Base-by-base conservation (phyloP, 1,284 basidiomycete species). In the Ustilago vetiveriae region DNA sequence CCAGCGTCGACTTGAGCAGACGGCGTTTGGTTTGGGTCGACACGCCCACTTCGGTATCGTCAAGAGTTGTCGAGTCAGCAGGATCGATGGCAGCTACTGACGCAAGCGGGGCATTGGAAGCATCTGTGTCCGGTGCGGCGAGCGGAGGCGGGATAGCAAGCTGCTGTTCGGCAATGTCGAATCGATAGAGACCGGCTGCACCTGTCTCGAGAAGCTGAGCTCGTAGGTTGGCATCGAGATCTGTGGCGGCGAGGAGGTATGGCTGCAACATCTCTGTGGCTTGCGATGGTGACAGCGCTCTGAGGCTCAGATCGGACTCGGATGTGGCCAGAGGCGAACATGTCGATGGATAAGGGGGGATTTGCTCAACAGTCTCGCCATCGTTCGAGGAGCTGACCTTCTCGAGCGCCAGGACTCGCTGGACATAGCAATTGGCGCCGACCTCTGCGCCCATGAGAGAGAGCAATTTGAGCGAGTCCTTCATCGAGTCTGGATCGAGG, bases 401-500 rank as follows among this genome's bases (percentile, higher is more conserved):
- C 22, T 70, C 60, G 1, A 70, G 37, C 5, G 60, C 54, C 1
- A 70, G 42, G 7, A 64, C 67, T 4, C 67, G 55, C 41, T 64
- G 60, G 0, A 70, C 60, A 9, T 56, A 38, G 32, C 67, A 70
- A 17, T 8, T 21, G 6, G 78, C 73, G 4, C 72, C 73, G 9
- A 81, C 68, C 24, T 74, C 63, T 14, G 57, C 47, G 1, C 75
- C 77, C 71, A 81, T 79, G 33, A 73, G 50, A 9, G 60, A 66
- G 13, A 81, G 59, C 7, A 76, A 63, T 37, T 70, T 50, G 35
- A 81, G 59, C 26, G 72, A 76, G 32, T 75, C 68, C 32, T 70
- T 67, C 75, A 81, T 78, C 35, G 77, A 72, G 24, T 64, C 56
- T 0, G 52, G 37, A 22, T 73, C 64, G 29, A 80, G 68, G 2